Base-by-base conservation (phyloP, 164 flowering plant species). In the Magnolia officinalis region DNA sequence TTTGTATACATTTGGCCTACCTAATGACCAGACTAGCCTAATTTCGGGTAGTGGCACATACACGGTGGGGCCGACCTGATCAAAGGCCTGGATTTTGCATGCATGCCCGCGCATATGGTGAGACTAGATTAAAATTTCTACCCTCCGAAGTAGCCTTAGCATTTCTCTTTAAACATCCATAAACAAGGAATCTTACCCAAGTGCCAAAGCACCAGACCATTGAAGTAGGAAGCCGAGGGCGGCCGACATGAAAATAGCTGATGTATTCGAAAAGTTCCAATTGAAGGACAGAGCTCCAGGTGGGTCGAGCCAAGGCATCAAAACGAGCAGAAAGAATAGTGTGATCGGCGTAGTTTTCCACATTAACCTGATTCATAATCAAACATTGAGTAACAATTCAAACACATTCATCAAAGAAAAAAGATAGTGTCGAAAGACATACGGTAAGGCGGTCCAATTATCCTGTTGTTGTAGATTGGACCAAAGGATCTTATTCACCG, bases 181-280 rank as follows among this genome's bases (percentile, higher is more conserved):
- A 26, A 24, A 8, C 6, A 13, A 49, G 20, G 26, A 75, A 51
- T 51, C 94, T 83, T 84, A 95, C 99, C 99, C 98, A 51, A 95
- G 96, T 50, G 99, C 99, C 72, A 95, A 81, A 81, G 99, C 99
- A 78, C 98, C 99, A n/a, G 99, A 95, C 98, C 99, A 95, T 82
- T 95, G 99, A 81, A 95, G 96, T 79, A 95, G 85, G 84, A 95
- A 95, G 10, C 99, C 99, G 63, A 95, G 90, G 75, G 89, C 69
- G 37, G 97, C 98, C 9, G 99, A 95, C 71, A 84, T 20, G 24
- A 91, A 81, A 78, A 95, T 91, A 11, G 89, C 91, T 58, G 81
- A 70, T 20, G 97, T 85, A 78, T 87, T 95, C 49, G 50, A 63
- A 64, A 79, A 75, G 83, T 79, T 86, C 99, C 99, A 95, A n/a